Conservation (phyloP, 176 grass and related monocot species). For the Cenchrus americanus region DNA sequence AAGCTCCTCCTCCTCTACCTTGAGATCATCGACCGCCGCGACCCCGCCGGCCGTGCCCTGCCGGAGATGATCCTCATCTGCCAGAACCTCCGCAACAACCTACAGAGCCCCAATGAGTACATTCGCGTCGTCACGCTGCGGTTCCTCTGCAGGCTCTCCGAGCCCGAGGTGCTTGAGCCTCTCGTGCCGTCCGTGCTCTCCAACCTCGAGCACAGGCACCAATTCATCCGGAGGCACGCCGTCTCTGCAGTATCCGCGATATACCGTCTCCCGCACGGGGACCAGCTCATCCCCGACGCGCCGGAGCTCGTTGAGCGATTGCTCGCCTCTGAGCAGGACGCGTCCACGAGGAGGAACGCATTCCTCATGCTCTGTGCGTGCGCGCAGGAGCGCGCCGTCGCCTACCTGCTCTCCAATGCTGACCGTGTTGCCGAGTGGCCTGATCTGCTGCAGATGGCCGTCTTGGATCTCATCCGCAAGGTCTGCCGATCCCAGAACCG, state of each 20-base stretch:
- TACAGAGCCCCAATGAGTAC: slow-evolving; percentile 88
- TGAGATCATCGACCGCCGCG: slow-evolving; percentile 72
- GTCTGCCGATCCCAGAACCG: slow-evolving; percentile 66
- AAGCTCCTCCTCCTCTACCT: slow-evolving; percentile 84
- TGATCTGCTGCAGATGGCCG: slow-evolving; percentile 82
- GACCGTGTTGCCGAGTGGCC: slow-evolving; percentile 68
- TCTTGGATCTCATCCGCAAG: slow-evolving; percentile 72
- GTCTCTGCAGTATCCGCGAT: slow-evolving; percentile 74
- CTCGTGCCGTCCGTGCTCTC: slow-evolving; percentile 75
- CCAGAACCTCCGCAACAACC: slow-evolving; percentile 93
- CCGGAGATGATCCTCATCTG: slow-evolving; percentile 98
- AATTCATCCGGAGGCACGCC: slow-evolving; percentile 62
- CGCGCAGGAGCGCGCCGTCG: slow-evolving; percentile 59
- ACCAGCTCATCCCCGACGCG: slow-evolving; percentile 72
- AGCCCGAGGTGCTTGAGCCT: slow-evolving; percentile 85
- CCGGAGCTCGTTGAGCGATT: slow-evolving; percentile 64
- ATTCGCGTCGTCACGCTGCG: slow-evolving; percentile 75
- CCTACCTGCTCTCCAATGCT: slow-evolving; percentile 63
- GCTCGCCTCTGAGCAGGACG: slow-evolving; percentile 65
- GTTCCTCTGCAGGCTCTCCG: slow-evolving; percentile 77
- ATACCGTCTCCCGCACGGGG: slow-evolving; percentile 73
- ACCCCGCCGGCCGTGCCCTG: slow-evolving; percentile 46
- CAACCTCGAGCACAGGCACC: slow-evolving; percentile 84
- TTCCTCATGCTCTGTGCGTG: slow-evolving; percentile 77
- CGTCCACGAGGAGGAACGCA: slow-evolving; percentile 67